Evolutionary conservation across 305 asterid genomes (phyloP).

Genomic region (Solanum hybrid): DNA sequence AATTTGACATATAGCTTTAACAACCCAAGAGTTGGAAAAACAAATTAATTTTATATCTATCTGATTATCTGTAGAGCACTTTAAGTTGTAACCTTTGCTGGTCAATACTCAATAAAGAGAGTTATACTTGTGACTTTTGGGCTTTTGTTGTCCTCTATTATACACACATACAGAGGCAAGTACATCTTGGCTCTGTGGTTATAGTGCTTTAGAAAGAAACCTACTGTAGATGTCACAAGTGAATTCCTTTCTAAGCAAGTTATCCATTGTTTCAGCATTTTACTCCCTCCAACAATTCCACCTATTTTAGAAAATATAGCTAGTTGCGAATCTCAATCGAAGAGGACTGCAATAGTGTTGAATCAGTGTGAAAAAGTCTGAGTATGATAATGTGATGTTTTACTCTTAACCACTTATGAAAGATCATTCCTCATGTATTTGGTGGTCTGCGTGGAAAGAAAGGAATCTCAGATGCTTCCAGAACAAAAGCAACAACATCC

Average conservation of each 20-base stretch:
- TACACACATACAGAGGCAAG: not conserved
- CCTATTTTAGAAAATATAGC: not conserved
- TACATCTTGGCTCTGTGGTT: not conserved
- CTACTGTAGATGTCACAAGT: not conserved
- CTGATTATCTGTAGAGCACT: not conserved
- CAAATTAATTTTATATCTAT: not conserved
- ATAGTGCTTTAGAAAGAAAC: not conserved
- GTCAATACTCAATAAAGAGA: not conserved
- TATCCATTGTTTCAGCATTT: not conserved
- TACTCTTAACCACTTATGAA: not conserved
- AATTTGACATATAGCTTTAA: not conserved
- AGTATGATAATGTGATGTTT: not conserved
- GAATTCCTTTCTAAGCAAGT: not conserved
- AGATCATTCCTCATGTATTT: not conserved
- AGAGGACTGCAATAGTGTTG: not conserved
- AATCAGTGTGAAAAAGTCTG: not conserved
- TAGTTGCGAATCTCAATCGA: not conserved
- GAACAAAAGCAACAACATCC: not conserved
- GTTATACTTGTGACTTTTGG: not conserved
- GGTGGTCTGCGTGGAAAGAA: not conserved
- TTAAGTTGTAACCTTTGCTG: not conserved
- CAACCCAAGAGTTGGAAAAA: not conserved
- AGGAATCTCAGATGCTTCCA: not conserved
- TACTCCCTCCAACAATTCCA: not conserved
- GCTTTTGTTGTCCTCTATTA: not conserved